Evolutionary conservation across 2,329 filamentous ascomycete genomes (phyloP), one percentile per base, ranked within the genome.

Genomic region (Apiospora aurea): DNA sequence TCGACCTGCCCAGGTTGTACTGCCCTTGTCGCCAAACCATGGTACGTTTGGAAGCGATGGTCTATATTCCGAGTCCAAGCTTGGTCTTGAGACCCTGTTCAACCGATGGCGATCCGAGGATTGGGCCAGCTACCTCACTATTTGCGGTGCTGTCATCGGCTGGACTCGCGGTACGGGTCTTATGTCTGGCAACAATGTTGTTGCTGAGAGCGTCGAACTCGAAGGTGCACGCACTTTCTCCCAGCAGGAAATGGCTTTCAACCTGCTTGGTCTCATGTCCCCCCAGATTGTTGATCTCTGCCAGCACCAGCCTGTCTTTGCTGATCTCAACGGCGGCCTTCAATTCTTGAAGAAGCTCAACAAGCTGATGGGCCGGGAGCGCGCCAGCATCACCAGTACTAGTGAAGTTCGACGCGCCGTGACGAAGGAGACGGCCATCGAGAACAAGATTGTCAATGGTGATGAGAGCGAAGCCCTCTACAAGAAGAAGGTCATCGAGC

Each of bases 211-310:
- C 73, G 94, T 99, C 71, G 96, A 99, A 87, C 94, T 94, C 78
- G 96, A 97, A 76, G 96, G 96, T 78, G 96, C 98, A 38, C 95
- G 96, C 78, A 99, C 96, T 4, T 99, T 99, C 88, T 98, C 96
- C 13, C 96, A 98, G 85, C 95, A 97, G 82, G 96, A 99, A 84
- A 99, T 99, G 96, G 96, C 96, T 21, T 99, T 99, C 88, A 99
- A 99, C 85, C 85, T 99, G 76, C 90, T 99, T 64, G 96, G 96
- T 77, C 90, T 99, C 70, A 97, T 99, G 96, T 93, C 95, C 1
- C 95, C 96, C 49, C 89, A 92, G 41, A 94, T 99, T 78, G 95
- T 97, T 77, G 95, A 99, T 81, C 90, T 99, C 61, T 99, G 96
- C 88, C 96, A 99, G 85, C 87, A 90, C 64, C 94, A 98, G 85